These are phyloP conservation scores for Gloeostereum incarnatum DNA, from an alignment of 768 basidiomycete genomes.

Conservation along the genomic window DNA sequence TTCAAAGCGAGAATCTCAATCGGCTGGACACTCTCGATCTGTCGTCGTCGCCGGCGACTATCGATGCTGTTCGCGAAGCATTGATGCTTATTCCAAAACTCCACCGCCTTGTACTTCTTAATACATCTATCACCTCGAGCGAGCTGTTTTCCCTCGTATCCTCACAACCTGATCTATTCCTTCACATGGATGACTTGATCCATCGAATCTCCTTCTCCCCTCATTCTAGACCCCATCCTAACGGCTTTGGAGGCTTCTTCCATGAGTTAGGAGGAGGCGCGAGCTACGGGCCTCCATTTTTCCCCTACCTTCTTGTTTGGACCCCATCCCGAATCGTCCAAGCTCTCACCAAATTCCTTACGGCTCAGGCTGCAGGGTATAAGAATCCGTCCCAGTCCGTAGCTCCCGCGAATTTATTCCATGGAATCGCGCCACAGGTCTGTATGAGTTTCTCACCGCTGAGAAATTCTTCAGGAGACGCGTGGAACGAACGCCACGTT, in stretches of 20 bases:
- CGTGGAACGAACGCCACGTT: too few relatives aligned
- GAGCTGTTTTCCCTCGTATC: conserved; percentile 14
- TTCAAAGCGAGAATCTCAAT: conserved; percentile 17
- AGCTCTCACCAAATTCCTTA: conserved; percentile 11
- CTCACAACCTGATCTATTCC: conserved; percentile 16
- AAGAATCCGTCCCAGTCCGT: too few relatives aligned
- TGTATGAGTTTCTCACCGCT: too few relatives aligned
- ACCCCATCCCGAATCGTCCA: conserved; percentile 17
- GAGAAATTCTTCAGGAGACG: too few relatives aligned
- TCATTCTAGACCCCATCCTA: conserved; percentile 10
- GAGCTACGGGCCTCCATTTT: too few relatives aligned
- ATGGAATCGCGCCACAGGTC: too few relatives aligned
- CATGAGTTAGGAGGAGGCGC: too few relatives aligned
- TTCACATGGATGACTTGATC: conserved; percentile 16
- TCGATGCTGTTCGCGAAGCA: conserved; percentile 13
- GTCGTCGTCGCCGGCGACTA: too few relatives aligned
- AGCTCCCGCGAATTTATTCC: too few relatives aligned
- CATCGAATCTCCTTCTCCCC: conserved; percentile 16
- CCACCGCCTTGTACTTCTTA: conserved; percentile 15
- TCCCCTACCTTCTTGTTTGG: conserved; percentile 16
- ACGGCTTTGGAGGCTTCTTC: conserved; percentile 13
- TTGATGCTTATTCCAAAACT: conserved; percentile 13
- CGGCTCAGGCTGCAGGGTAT: too few relatives aligned
- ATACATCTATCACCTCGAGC: conserved; percentile 13
- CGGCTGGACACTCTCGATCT: conserved; percentile 15